A percentile compares a stretch with the other conserved stretches of the same genome.
phyloP scores from a whole-genome alignment of 179 eudicot genomes.

The Beta lomatogona region DNA sequence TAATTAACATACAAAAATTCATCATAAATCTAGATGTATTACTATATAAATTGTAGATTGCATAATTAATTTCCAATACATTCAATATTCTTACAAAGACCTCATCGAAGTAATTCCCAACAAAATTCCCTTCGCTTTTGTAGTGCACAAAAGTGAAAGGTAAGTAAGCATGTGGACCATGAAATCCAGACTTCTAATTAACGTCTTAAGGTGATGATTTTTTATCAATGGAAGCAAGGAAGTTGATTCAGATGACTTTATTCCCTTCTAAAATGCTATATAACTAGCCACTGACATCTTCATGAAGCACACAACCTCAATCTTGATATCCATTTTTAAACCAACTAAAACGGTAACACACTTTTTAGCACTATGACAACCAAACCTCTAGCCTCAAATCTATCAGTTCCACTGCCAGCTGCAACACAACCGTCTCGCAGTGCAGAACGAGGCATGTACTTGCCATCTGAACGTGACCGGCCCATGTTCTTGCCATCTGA shows the following conservation, averaged over 20 bases:
- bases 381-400: slow-evolving; percentile 27
- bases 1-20: too few species aligned
- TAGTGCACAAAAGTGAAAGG: slow-evolving; percentile 10
- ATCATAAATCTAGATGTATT: too few species aligned
- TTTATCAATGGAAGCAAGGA: slow-evolving; percentile 52
- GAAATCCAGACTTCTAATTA: slow-evolving; percentile 16
- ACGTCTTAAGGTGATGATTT: neutral
- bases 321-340: slow-evolving; percentile 1
- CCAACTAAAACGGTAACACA: neutral
- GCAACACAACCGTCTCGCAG: neutral
- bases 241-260: slow-evolving; percentile 55
- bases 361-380: slow-evolving; percentile 12
- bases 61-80: too few species aligned
- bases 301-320: slow-evolving; percentile 9
- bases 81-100: neutral
- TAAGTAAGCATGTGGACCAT: neutral
- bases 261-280: slow-evolving; percentile 39
- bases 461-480: slow-evolving; percentile 4
- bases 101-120: neutral
- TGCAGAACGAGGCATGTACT: slow-evolving; percentile 19
- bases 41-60: too few species aligned
- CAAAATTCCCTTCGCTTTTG: neutral
- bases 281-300: slow-evolving; percentile 5
- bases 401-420: slow-evolving; percentile 24
- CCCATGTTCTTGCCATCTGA: slow-evolving; percentile 17